phyloP scores from a whole-genome alignment of 192 early-diverging fungal genomes.

The Coemansia erecta region DNA sequence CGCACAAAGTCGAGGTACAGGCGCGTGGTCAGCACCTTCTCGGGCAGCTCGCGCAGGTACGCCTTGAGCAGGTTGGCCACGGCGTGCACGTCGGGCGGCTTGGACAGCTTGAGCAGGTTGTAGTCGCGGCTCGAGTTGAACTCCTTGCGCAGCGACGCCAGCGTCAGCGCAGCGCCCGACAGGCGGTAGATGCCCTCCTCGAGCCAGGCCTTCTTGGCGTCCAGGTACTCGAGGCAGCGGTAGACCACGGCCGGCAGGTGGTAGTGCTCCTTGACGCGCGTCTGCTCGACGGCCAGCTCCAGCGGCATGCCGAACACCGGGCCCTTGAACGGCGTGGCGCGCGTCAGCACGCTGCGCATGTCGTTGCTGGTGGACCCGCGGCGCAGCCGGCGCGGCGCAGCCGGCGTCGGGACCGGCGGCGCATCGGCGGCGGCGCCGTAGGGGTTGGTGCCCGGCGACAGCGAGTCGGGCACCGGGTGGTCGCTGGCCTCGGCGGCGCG shows the following conservation, averaged over 20 bases:
- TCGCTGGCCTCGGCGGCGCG: constrained; percentile 31
- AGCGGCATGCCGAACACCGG: constrained; percentile 85
- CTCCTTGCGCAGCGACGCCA: constrained; percentile 72
- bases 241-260: constrained; percentile 89
- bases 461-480: constrained; percentile 22
- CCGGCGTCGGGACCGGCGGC: constrained; percentile 19
- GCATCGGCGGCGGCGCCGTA: constrained; percentile 15
- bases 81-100: constrained; percentile 89
- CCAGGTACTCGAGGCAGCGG: constrained; percentile 94
- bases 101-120: constrained; percentile 48
- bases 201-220: constrained; percentile 79
- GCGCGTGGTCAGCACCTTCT: constrained; percentile 85
- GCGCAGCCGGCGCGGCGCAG: constrained; percentile 38
- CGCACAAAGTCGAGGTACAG: constrained; percentile 80
- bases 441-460: constrained; percentile 12
- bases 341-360: constrained; percentile 9
- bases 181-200: constrained; percentile 97
- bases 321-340: constrained; percentile 17
- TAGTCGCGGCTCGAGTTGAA: constrained; percentile 67
- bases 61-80: constrained; percentile 90
- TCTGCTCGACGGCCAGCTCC: constrained; percentile 71
- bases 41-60: constrained; percentile 85
- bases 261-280: constrained; percentile 71
- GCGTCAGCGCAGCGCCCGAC: constrained; percentile 71
- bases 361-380: constrained; percentile 44